Evolutionary conservation across 2,329 filamentous ascomycete genomes (phyloP), one percentile per base, ranked within the genome.

Genomic region (Botrytis tulipae): DNA sequence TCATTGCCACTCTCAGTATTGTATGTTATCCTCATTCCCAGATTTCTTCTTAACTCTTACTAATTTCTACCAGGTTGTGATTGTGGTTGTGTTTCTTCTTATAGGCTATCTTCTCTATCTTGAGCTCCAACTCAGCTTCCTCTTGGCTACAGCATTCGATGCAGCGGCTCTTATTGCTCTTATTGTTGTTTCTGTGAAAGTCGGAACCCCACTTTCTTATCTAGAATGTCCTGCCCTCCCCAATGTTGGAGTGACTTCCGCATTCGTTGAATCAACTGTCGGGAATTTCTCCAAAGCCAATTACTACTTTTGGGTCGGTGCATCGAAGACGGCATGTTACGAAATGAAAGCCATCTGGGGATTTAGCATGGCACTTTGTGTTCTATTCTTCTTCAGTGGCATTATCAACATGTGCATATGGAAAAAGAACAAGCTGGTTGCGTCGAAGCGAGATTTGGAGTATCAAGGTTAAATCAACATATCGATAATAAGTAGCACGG

Each of bases 341-440:
- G 90, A 96, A 85, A 90, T 94, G 82, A 97, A 97, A 86, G 89
- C 92, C 25, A 89, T 96, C 77, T 97, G 94, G 95, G 94, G 94
- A 1, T 83, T 97, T 74, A 89, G 90, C 81, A 95, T 97, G 82
- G 90, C 90, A 7, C 87, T 97, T 68, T 94, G 90, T 81, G 87
- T 92, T 61, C 83, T 93, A 51, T 93, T 93, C 79, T 86, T 88
- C 75, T 86, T 93, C 74, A 91, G 89, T 3, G 83, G 86, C 63
- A 82, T 91, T 68, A 85, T 88, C 63, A 87, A 86, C 44, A 82
- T 85, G 72, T 89, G 89, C 77, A 84, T 93, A 57, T 92, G 90
- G 88, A 79, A 76, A 71, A 75, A 75, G 54, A 62, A 76, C 44
- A 78, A 74, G 74, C 65, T 72, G 70, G 60, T 67, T 48, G 29